Evolutionary conservation across 2,329 filamentous ascomycete species (phyloP), one percentile per base, ranked within the genome.

Genomic region (Cladosporium sp.): DNA sequence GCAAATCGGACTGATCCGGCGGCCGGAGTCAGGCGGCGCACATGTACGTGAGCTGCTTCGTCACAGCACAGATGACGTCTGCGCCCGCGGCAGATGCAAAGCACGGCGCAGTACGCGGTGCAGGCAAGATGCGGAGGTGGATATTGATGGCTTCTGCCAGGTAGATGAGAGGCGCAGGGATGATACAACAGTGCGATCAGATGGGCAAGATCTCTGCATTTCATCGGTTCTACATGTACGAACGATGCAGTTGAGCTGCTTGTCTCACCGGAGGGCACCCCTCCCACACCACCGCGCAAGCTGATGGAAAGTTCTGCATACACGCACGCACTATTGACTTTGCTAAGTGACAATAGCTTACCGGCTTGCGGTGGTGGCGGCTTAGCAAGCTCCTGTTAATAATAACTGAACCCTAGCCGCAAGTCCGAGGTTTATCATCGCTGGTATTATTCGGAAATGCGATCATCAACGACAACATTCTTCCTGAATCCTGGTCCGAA

Each of bases 261-360:
- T 46, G 40, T 46, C 40, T 46, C 40, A 46, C 40, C n/a, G n/a
- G 40, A 8, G 40, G 28, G n/a, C 14, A 18, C 28, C n/a, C 33
- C 55, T 21, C 33, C n/a, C 31, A 33, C 31, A 57, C 55, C 55
- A 21, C 40, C 40, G 14, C 40, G 40, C 40, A 46, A 46, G 40
- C 59, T 33, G 49, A 26, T 26, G 59, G 44, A 62, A 62, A 62
- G 29, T 62, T 62, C 59, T 62, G 44, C 44, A 23, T 62, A 52
- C 59, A 52, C 55, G 33, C n/a, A 33, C 59, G 46, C 59, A 31
- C 61, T 63, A 63, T 63, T 55, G 61, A 63, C 61, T 63, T 56
- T 63, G 61, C 61, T 56, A 55, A 29, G 35, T 35, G 59, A 35
- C 44, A 37, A 55, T 31, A 53, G 49, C 50, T 63, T 46, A 53